Evolutionary conservation across 1,139 yeast genomes (phyloP).

Genomic region (Trichomonascaceae sp.): DNA sequence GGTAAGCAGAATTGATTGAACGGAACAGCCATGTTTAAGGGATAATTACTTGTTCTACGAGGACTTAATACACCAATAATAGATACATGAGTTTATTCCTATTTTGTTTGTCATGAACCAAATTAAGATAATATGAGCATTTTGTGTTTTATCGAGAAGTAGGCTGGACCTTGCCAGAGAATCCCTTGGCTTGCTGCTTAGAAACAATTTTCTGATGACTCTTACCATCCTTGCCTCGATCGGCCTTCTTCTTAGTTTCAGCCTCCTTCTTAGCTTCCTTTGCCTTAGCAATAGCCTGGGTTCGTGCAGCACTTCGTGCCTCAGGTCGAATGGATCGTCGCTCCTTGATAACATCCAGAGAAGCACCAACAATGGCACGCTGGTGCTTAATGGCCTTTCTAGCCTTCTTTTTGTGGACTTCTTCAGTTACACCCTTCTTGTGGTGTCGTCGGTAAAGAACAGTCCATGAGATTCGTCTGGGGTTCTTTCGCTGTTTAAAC

Average conservation of each 20-base stretch:
- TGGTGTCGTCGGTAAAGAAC: conserved; percentile 99
- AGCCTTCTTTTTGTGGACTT: conserved; percentile 92
- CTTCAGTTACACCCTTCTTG: conserved; percentile 99
- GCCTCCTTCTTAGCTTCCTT: conserved; percentile 94
- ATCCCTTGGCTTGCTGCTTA: conserved; percentile 38
- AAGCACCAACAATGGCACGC: conserved; percentile 99
- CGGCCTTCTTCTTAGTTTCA: conserved; percentile 94
- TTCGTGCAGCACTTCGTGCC: conserved; percentile 97
- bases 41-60: neutral
- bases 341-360: conserved; percentile 96
- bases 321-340: conserved; percentile 95
- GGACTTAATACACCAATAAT: neutral
- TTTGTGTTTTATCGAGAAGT: conserved; percentile 88
- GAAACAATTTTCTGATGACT: conserved; percentile 76
- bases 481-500: conserved; percentile 99
- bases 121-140: neutral
- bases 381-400: conserved; percentile 98
- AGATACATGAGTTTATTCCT: conserved; percentile 2
- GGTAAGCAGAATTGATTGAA: neutral
- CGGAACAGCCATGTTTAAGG: neutral
- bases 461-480: conserved; percentile 99
- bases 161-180: conserved; percentile 67
- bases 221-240: conserved; percentile 80
- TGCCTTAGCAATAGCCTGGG: conserved; percentile 80
- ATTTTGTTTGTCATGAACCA: conserved; percentile 6